Percentiles rank a stretch among this genome's conserved stretches.
These are phyloP conservation scores for Rhizopogon salebrosus DNA, from an alignment of 768 basidiomycete species.

Conservation along the genomic window DNA sequence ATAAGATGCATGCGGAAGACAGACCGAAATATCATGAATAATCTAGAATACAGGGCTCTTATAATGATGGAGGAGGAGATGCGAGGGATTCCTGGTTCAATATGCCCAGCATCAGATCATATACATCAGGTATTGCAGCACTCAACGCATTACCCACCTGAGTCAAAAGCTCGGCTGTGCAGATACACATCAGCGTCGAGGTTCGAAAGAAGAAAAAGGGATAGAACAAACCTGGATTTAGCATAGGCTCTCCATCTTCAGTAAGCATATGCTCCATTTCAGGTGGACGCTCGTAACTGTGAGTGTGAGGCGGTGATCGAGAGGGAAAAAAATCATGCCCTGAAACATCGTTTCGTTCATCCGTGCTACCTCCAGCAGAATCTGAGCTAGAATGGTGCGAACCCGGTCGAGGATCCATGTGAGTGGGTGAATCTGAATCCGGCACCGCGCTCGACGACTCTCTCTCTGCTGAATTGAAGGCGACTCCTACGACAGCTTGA, in stretches of 20 bases:
- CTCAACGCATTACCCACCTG: conserved; percentile 37
- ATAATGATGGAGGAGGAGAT: conserved; percentile 58
- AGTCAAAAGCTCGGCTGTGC: conserved; percentile 54
- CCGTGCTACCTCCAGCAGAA: conserved; percentile 5
- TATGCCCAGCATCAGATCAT: conserved; percentile 25
- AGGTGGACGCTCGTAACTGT: conserved; percentile 29
- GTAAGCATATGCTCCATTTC: conserved; percentile 53
- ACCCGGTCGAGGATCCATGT: conserved; percentile 1
- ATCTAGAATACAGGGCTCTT: conserved; percentile 18
- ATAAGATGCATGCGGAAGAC: conserved; percentile 11
- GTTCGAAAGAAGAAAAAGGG: not conserved
- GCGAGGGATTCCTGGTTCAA: conserved; percentile 54
- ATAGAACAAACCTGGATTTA: conserved; percentile 54
- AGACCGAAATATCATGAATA: conserved; percentile 11
- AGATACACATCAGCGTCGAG: conserved; percentile 3
- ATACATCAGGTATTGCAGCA: conserved; percentile 4
- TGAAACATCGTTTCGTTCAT: conserved; percentile 14
- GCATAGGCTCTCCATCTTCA: conserved; percentile 62
- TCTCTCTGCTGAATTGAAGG: conserved; percentile 30
- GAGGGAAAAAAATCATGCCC: conserved; percentile 12
- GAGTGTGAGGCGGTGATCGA: conserved; percentile 20
- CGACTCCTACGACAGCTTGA: conserved; percentile 28
- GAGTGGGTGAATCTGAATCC: conserved; percentile 4
- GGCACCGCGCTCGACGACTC: conserved; percentile 13
- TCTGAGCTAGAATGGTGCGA: conserved; percentile 8